These are phyloP conservation scores for Cordyceps tenuipes DNA, from an alignment of 2,329 filamentous ascomycete species.

Conservation along the genomic window DNA sequence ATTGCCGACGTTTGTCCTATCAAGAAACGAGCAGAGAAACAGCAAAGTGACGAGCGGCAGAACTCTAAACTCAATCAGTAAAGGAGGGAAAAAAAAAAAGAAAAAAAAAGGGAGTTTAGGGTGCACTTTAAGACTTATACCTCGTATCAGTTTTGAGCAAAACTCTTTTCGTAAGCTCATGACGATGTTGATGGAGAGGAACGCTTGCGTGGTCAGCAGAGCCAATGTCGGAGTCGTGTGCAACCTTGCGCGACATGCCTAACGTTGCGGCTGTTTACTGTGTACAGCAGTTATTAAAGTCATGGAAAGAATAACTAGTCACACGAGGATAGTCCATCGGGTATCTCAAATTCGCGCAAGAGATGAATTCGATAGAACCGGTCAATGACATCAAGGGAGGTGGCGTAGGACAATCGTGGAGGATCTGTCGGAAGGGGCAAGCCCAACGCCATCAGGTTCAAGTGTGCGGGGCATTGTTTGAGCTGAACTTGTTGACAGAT, in stretches of 20 bases:
- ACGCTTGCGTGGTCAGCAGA: conserved; percentile 10
- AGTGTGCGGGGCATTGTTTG: background rate
- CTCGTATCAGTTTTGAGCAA: conserved; percentile 23
- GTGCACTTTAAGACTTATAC: background rate
- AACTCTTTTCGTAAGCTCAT: conserved; percentile 18
- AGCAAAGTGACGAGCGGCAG: conserved; percentile 55
- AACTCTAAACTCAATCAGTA: conserved; percentile 35
- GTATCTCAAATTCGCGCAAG: too few species aligned
- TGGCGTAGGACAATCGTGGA: background rate
- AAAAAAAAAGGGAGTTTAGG: background rate
- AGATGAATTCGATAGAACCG: too few species aligned
- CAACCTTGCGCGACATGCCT: conserved; percentile 15
- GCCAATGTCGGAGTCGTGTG: conserved; percentile 16
- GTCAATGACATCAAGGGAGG: background rate
- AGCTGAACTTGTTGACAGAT: background rate
- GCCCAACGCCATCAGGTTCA: background rate
- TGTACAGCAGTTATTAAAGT: background rate
- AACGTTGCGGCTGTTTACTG: background rate
- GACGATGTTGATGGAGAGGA: background rate
- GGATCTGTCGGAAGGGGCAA: conserved; percentile 1
- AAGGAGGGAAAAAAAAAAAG: too few species aligned
- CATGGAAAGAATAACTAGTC: too few species aligned
- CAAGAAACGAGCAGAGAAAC: conserved; percentile 56
- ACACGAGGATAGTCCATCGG: too few species aligned
- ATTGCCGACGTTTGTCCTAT: conserved; percentile 67